Evolutionary conservation across 106 monocot genomes (phyloP).

Genomic region (Narthecium ossifragum): DNA sequence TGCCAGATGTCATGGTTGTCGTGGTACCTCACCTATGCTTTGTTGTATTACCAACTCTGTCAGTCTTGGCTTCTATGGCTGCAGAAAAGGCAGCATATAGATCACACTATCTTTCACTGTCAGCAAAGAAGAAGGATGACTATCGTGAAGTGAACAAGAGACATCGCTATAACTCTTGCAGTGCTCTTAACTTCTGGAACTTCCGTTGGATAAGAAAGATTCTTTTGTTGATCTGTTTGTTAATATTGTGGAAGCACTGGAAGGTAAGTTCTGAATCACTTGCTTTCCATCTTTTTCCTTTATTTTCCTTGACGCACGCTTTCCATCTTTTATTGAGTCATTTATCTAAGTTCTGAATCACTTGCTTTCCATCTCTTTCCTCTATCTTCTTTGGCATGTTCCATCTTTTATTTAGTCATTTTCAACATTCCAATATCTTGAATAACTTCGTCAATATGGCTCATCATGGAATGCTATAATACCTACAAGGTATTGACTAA

Average conservation of each 20-base stretch:
- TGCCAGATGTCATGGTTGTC: slow-evolving; percentile 92
- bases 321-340: neutral
- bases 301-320: neutral
- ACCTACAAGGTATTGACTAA: neutral
- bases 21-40: slow-evolving; percentile 81
- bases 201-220: slow-evolving; percentile 64
- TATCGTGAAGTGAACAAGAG: slow-evolving; percentile 13
- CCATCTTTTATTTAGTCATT: neutral
- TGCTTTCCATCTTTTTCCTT: neutral
- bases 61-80: slow-evolving; percentile 56
- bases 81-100: slow-evolving; percentile 60
- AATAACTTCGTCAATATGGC: neutral
- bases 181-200: slow-evolving; percentile 14
- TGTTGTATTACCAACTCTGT: slow-evolving; percentile 71
- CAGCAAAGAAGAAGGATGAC: slow-evolving; percentile 82
- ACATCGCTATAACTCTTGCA: slow-evolving; percentile 5
- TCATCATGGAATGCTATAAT: neutral
- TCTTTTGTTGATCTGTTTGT: slow-evolving; percentile 39
- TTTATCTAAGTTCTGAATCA: slow-evolving; percentile 16
- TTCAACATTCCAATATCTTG: neutral
- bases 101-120: slow-evolving; percentile 36
- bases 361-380: neutral
- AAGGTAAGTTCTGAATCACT: slow-evolving; percentile 36
- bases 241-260: slow-evolving; percentile 74
- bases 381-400: neutral